phyloP scores from a whole-genome alignment of 441 rosid genomes.

The Hura crepitans region DNA sequence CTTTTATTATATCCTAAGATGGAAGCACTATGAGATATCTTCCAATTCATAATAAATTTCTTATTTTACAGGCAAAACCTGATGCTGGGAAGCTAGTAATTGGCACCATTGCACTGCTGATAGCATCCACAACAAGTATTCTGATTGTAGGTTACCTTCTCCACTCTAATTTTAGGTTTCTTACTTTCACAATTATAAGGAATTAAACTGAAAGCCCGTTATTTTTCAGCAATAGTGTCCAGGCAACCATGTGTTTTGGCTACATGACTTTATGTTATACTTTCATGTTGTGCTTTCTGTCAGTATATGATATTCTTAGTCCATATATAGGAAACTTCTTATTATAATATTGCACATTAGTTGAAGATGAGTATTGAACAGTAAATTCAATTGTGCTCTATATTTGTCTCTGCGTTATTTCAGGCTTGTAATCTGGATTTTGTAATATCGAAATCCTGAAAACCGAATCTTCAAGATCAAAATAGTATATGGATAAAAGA shows the following conservation, averaged over 20 bases:
- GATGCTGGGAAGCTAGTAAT: constrained; percentile 70
- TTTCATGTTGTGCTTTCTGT: neutral
- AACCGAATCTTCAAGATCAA: neutral
- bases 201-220: neutral
- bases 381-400: neutral
- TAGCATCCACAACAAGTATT: constrained; percentile 65
- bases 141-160: constrained; percentile 46
- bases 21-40: constrained; percentile 2
- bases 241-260: neutral
- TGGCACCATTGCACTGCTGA: constrained; percentile 69
- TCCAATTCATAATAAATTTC: neutral
- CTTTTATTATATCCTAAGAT: constrained; percentile 6
- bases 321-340: neutral
- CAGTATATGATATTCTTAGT: neutral
- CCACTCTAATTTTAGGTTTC: constrained; percentile 1
- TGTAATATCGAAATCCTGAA: neutral
- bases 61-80: constrained; percentile 60
- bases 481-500: neutral
- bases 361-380: neutral
- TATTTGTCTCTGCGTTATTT: neutral
- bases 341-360: neutral
- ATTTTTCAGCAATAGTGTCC: neutral
- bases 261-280: neutral
- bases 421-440: neutral
- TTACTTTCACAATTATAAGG: neutral